Conservation (phyloP, 345 rosid species). For the Raphanus raphanistrum region DNA sequence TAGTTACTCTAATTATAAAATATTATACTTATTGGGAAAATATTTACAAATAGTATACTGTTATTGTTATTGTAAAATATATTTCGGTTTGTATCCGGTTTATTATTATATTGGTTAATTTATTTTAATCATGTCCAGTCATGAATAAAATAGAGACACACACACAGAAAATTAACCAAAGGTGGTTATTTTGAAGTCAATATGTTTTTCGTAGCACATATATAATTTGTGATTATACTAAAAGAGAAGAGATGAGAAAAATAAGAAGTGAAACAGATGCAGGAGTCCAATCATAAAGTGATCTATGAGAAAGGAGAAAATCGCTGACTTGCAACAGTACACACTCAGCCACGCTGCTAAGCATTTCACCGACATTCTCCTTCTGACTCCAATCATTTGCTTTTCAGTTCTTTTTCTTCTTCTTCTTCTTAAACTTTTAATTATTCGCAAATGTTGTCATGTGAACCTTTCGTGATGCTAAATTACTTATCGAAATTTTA, state of each 20-base stretch:
- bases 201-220: not conserved
- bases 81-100: not conserved
- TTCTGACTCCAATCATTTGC: constrained; percentile 32
- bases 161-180: not conserved
- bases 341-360: constrained; percentile 36
- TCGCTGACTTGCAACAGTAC: constrained; percentile 28
- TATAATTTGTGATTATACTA: not conserved
- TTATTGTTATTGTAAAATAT: not conserved
- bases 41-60: too few species aligned
- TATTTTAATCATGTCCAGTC: not conserved
- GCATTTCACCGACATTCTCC: constrained; percentile 32
- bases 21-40: not conserved
- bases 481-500: not conserved
- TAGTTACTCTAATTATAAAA: not conserved
- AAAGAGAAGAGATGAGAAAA: not conserved
- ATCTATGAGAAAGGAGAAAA: constrained; percentile 17
- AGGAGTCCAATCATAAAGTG: constrained; percentile 25
- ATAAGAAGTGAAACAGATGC: constrained; percentile 3
- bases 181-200: not conserved
- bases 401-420: not conserved
- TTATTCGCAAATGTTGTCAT: not conserved
- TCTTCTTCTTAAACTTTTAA: not conserved
- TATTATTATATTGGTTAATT: not conserved
- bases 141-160: not conserved
- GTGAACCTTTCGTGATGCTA: not conserved